Conservation (phyloP, 768 basidiomycete species). For the Favolaschia claudopus region DNA sequence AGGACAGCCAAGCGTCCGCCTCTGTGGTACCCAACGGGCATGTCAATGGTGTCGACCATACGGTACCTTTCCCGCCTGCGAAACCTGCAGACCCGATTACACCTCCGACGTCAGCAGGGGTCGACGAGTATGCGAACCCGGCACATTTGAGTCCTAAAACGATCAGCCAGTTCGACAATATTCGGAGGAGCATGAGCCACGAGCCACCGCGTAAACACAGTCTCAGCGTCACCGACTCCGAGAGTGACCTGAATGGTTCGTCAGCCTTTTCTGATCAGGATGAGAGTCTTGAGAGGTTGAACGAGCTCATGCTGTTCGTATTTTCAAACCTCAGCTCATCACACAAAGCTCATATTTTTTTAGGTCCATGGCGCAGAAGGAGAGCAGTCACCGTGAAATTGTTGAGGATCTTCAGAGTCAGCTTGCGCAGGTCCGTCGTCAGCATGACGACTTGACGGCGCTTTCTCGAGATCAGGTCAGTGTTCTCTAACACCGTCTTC, state of each 20-base stretch:
- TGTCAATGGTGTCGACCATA: slow-evolving; percentile 6
- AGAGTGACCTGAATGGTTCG: slow-evolving; percentile 44
- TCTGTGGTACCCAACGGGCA: background rate
- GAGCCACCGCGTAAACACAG: slow-evolving; percentile 41
- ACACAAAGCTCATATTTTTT: slow-evolving; percentile 21
- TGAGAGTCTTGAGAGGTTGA: slow-evolving; percentile 80
- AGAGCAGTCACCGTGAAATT: slow-evolving; percentile 84
- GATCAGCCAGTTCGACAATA: slow-evolving; percentile 74
- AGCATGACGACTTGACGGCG: slow-evolving; percentile 82
- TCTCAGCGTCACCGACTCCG: slow-evolving; percentile 42
- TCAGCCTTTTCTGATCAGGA: slow-evolving; percentile 60
- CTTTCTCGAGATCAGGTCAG: slow-evolving; percentile 86
- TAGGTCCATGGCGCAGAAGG: slow-evolving; percentile 98
- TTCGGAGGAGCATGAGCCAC: slow-evolving; percentile 73
- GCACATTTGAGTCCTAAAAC: slow-evolving; percentile 73
- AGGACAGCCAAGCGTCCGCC: slow-evolving; percentile 35
- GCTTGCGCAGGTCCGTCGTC: slow-evolving; percentile 72
- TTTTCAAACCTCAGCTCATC: background rate
- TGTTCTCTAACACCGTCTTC: background rate
- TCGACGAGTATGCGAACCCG: slow-evolving; percentile 17
- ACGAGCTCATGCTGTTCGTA: slow-evolving; percentile 91
- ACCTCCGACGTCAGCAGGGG: slow-evolving; percentile 1
- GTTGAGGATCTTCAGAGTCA: slow-evolving; percentile 78
- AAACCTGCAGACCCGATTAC: slow-evolving; percentile 12
- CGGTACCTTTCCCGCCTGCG: background rate